Conservation (phyloP, 371 early-diverging fungal genomes). For the Mortierella sp. region DNA sequence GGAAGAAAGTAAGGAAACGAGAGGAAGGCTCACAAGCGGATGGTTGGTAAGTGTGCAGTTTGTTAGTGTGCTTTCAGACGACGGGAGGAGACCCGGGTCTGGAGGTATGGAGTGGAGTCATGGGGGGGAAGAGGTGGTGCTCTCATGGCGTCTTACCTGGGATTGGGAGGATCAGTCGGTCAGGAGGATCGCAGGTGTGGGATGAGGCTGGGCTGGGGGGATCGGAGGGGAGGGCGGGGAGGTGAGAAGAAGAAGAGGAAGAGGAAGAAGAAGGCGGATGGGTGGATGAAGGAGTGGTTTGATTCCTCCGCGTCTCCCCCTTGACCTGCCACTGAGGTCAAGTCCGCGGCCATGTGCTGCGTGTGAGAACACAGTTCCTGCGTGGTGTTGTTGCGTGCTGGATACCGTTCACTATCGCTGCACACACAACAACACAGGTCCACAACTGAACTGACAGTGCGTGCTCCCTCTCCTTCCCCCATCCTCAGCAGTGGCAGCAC, state of each 20-base stretch:
- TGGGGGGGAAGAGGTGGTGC: neutral
- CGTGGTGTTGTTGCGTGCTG: no score
- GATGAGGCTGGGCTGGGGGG: neutral
- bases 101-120: neutral
- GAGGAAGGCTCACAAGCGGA: no score
- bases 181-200: neutral
- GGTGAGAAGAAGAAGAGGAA: conserved; percentile 4
- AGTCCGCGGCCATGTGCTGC: no score
- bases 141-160: neutral
- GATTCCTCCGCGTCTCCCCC: neutral
- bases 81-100: neutral
- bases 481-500: no score
- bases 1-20: neutral
- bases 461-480: no score
- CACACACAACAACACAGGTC: no score
- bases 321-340: no score
- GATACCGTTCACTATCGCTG: no score
- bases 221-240: conserved; percentile 11
- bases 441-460: no score
- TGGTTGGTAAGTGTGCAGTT: no score
- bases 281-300: conserved; percentile 3
- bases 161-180: neutral
- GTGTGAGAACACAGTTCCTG: no score
- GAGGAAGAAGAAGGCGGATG: conserved; percentile 2
- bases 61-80: no score